phyloP scores from a whole-genome alignment of 2,329 filamentous ascomycete species.

The Colletotrichum sp. region DNA sequence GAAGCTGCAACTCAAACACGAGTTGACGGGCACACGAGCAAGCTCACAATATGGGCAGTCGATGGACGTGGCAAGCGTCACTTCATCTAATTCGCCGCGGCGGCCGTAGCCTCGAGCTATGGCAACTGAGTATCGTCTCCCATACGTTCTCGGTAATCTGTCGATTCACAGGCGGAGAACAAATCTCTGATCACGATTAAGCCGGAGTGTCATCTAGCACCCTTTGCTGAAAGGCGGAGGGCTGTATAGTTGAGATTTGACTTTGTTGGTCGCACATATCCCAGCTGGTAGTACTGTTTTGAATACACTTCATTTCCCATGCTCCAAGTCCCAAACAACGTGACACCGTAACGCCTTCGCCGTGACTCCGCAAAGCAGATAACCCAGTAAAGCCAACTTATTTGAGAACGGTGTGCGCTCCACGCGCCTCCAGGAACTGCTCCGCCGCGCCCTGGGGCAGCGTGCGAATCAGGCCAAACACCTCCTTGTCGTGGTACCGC shows the following conservation, averaged over 20 bases:
- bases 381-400: slow-evolving; percentile 46
- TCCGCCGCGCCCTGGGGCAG: slow-evolving; percentile 85
- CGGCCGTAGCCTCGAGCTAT: slow-evolving; percentile 56
- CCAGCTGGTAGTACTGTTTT: not conserved
- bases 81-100: slow-evolving; percentile 50
- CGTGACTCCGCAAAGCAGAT: not conserved
- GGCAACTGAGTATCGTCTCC: slow-evolving; percentile 67
- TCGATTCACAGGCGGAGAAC: slow-evolving; percentile 78
- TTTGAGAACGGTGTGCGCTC: slow-evolving; percentile 92
- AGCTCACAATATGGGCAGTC: not conserved
- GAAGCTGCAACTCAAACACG: not conserved
- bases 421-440: slow-evolving; percentile 86
- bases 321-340: not conserved
- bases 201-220: slow-evolving; percentile 95
- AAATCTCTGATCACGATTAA: slow-evolving; percentile 88
- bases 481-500: slow-evolving; percentile 90
- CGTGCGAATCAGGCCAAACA: slow-evolving; percentile 82
- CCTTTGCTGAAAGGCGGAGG: slow-evolving; percentile 76
- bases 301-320: not conserved
- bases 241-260: slow-evolving; percentile 93
- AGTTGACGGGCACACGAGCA: not conserved
- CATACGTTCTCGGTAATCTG: slow-evolving; percentile 83
- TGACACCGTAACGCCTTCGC: not conserved
- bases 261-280: slow-evolving; percentile 86
- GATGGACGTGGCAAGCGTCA: not conserved